Percentiles rank a stretch among this genome's conserved stretches.
Conservation (phyloP, 192 early-diverging fungal species). For the Backusella liffmaniae region DNA sequence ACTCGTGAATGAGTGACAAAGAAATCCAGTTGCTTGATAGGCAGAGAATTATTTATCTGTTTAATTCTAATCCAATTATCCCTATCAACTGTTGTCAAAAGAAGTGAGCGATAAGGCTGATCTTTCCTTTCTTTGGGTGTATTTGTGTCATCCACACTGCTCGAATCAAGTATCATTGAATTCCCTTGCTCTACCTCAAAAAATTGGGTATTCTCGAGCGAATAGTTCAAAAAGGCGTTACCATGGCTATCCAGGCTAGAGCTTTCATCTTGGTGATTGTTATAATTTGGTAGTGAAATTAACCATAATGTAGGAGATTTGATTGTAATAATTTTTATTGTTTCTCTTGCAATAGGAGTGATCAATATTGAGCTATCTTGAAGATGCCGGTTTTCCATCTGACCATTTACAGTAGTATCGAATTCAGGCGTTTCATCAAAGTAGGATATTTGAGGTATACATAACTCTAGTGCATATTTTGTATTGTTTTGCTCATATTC, state of each 20-base stretch:
- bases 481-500: neutral
- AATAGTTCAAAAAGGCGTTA: neutral
- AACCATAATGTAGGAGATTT: conserved; percentile 52
- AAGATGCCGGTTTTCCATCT: neutral
- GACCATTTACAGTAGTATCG: neutral
- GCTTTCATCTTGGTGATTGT: neutral
- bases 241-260: neutral
- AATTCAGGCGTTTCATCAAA: conserved; percentile 60
- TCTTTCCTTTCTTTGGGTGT: neutral
- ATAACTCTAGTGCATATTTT: conserved; percentile 55
- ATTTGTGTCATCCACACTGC: neutral
- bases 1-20: conserved; percentile 37
- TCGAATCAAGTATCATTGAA: conserved; percentile 16
- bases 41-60: conserved; percentile 16
- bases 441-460: conserved; percentile 50
- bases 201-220: conserved; percentile 39
- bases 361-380: conserved; percentile 37
- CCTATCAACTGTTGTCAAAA: conserved; percentile 47
- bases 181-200: conserved; percentile 35
- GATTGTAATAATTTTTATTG: conserved; percentile 52
- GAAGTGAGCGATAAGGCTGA: conserved; percentile 37
- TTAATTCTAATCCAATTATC: conserved; percentile 47
- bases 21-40: conserved; percentile 40
- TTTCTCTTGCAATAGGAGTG: conserved; percentile 36
- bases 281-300: conserved; percentile 1